Evolutionary conservation across 2,329 filamentous ascomycete genomes (phyloP).

Genomic region (Xylariaceae sp.): DNA sequence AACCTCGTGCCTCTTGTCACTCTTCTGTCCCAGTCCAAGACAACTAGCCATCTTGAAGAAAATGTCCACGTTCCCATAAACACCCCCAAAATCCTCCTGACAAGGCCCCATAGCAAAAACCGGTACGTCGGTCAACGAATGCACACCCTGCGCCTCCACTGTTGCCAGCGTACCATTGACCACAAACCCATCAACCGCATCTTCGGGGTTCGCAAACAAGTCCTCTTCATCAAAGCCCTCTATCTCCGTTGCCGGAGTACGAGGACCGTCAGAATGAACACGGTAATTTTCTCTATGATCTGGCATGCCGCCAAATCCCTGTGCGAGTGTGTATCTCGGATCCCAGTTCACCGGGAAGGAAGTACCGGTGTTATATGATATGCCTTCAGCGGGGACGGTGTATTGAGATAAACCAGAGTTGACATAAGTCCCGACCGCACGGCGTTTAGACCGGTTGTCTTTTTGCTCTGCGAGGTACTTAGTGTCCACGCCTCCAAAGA

Average conservation of each 20-base stretch:
- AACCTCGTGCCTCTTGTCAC: constrained; percentile 4
- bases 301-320: constrained; percentile 68
- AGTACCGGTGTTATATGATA: constrained; percentile 69
- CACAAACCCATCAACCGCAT: constrained; percentile 64
- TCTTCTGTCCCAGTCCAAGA: constrained; percentile 51
- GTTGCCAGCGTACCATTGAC: constrained; percentile 73
- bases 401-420: constrained; percentile 76
- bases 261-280: constrained; percentile 61
- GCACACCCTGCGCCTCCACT: constrained; percentile 64
- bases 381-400: constrained; percentile 53
- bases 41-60: constrained; percentile 73
- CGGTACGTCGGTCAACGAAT: constrained; percentile 74
- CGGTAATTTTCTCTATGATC: constrained; percentile 76
- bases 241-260: constrained; percentile 57
- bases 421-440: constrained; percentile 71
- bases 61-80: constrained; percentile 68
- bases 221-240: constrained; percentile 50
- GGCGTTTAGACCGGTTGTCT: constrained; percentile 69
- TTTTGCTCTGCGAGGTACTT: constrained; percentile 67
- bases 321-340: constrained; percentile 76
- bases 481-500: constrained; percentile 79
- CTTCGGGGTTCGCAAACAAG: constrained; percentile 66
- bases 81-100: constrained; percentile 71
- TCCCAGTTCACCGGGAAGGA: constrained; percentile 85
- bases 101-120: constrained; percentile 79